These are phyloP conservation scores for Oryza glumipatula DNA, from an alignment of 176 grass and related monocot species.

Conservation along the genomic window DNA sequence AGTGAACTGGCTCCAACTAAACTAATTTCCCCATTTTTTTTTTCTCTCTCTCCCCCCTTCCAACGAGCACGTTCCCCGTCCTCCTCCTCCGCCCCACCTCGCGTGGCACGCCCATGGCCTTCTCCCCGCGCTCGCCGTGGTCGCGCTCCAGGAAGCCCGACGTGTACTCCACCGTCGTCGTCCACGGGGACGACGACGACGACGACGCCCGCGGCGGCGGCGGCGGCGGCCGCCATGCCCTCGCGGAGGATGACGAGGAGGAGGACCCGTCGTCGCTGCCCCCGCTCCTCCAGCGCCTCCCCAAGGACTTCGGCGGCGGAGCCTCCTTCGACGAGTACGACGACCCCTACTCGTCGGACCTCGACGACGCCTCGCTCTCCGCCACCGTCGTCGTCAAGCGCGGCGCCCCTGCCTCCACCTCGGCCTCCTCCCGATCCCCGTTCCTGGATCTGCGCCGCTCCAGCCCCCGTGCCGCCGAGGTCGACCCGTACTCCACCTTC, in stretches of 20 bases:
- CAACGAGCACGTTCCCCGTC: slow-evolving; percentile 53
- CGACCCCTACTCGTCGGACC: slow-evolving; percentile 57
- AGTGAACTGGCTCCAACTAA: slow-evolving; percentile 58
- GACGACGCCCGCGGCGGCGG: slow-evolving; percentile 16
- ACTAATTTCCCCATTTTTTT: slow-evolving; percentile 33
- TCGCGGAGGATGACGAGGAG: slow-evolving; percentile 53
- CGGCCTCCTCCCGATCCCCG: slow-evolving; percentile 57
- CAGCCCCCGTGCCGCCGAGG: slow-evolving; percentile 51
- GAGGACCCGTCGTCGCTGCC: slow-evolving; percentile 89
- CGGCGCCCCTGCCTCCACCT: slow-evolving; percentile 41
- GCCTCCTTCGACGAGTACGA: slow-evolving; percentile 87
- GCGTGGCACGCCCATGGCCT: slow-evolving; percentile 64
- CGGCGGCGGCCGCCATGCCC: neutral
- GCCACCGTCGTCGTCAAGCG: slow-evolving; percentile 73
- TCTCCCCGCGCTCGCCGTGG: slow-evolving; percentile 72
- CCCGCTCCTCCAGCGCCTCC: slow-evolving; percentile 96
- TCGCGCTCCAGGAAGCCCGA: slow-evolving; percentile 64
- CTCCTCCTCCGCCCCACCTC: slow-evolving; percentile 32
- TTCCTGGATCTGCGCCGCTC: slow-evolving; percentile 73
- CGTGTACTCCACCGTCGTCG: slow-evolving; percentile 85
- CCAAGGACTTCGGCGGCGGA: slow-evolving; percentile 98
- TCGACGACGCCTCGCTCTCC: slow-evolving; percentile 52
- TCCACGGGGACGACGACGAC: slow-evolving; percentile 59
- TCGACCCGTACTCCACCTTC: slow-evolving; percentile 72
- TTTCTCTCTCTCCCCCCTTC: neutral